These are phyloP conservation scores for Salvia hispanica DNA, from an alignment of 257 asterid species.

Conservation along the genomic window DNA sequence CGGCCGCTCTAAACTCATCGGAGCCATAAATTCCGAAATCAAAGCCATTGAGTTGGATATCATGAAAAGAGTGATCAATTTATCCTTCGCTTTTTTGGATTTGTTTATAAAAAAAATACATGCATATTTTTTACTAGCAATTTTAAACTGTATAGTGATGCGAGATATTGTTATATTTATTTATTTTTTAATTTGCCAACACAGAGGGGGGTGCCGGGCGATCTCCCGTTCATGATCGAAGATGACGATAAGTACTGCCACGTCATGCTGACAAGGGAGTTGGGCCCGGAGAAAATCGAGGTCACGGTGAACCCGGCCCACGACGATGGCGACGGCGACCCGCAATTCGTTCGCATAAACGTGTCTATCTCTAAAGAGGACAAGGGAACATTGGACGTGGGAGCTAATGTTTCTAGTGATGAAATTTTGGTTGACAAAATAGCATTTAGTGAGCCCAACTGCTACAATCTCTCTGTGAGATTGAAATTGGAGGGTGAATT, in stretches of 20 bases:
- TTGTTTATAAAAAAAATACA: too few species aligned
- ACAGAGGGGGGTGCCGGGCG: not conserved
- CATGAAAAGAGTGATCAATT: not conserved
- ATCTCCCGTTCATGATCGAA: not conserved
- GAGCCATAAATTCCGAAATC: slow-evolving; percentile 3
- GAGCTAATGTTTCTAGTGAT: not conserved
- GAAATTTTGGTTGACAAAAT: not conserved
- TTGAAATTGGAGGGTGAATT: not conserved
- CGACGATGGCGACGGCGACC: too few species aligned
- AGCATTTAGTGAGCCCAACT: not conserved
- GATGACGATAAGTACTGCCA: not conserved
- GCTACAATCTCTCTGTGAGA: not conserved
- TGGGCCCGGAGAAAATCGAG: not conserved
- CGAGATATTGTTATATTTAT: too few species aligned
- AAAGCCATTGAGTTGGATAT: not conserved
- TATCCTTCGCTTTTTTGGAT: too few species aligned
- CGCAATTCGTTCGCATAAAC: not conserved
- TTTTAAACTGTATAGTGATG: too few species aligned
- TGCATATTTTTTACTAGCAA: too few species aligned
- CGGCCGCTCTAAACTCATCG: not conserved
- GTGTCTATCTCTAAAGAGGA: slow-evolving; percentile 2
- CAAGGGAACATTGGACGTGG: not conserved
- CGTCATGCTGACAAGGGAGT: not conserved
- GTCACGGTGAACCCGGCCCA: not conserved
- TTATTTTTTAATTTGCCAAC: too few species aligned